Percentiles rank a stretch among this genome's conserved stretches.
Conservation (phyloP, 129 eudicot species). For the Artemisia argyi region DNA sequence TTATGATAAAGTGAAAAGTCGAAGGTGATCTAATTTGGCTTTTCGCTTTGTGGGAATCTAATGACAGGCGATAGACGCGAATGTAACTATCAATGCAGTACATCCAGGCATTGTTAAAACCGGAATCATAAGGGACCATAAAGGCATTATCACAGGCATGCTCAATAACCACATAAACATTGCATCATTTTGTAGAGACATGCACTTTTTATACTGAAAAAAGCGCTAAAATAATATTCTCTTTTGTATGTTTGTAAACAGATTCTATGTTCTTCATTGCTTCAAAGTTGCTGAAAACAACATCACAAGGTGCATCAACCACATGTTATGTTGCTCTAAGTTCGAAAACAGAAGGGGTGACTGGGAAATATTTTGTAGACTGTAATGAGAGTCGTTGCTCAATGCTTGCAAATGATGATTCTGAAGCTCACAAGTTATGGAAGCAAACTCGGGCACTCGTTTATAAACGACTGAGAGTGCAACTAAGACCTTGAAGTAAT, state of each 20-base stretch:
- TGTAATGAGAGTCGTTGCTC: constrained; percentile 80
- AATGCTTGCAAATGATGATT: constrained; percentile 60
- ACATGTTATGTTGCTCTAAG: constrained; percentile 90
- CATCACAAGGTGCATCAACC: constrained; percentile 95
- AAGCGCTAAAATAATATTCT: not conserved
- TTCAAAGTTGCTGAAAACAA: constrained; percentile 76
- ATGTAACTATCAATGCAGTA: constrained; percentile 16
- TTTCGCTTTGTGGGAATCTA: no score
- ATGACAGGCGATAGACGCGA: no score
- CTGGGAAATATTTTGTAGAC: constrained; percentile 81
- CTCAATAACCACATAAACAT: not conserved
- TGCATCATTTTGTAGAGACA: not conserved
- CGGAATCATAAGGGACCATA: constrained; percentile 92
- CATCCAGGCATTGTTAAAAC: constrained; percentile 99
- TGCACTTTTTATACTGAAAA: constrained; percentile 8
- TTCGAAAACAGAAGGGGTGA: constrained; percentile 48
- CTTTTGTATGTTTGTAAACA: constrained; percentile 25
- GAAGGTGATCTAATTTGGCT: no score
- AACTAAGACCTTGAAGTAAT: constrained; percentile 21
- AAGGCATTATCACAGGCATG: constrained; percentile 96
- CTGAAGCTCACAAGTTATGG: constrained; percentile 67
- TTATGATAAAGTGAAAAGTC: no score
- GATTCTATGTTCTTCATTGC: constrained; percentile 91
- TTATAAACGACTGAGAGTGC: constrained; percentile 39
- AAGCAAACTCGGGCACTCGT: constrained; percentile 69